Conservation (phyloP, 768 basidiomycete species). For the Auricularia heimuer region DNA sequence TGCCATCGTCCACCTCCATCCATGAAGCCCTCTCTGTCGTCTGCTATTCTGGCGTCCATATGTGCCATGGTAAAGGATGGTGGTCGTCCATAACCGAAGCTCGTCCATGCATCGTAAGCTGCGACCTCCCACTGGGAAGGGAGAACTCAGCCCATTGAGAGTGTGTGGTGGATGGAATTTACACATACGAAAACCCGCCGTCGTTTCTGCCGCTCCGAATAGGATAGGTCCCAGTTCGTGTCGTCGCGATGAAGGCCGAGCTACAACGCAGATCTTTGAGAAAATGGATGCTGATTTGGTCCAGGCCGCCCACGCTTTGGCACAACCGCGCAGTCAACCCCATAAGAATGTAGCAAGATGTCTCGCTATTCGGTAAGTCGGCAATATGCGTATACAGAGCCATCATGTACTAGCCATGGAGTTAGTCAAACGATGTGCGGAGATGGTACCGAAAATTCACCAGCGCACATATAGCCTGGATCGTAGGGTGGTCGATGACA, state of each 20-base stretch:
- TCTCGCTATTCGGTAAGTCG: background rate
- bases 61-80: constrained; percentile 2
- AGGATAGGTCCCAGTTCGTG: background rate
- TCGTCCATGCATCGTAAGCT: background rate
- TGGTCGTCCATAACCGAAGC: background rate
- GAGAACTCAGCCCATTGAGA: background rate
- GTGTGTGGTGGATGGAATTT: background rate
- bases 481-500: constrained; percentile 34
- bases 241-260: background rate
- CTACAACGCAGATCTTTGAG: background rate
- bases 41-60: background rate
- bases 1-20: background rate
- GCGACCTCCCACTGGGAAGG: background rate
- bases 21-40: background rate
- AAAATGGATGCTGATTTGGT: too few relatives aligned
- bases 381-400: background rate
- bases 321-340: background rate
- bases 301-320: background rate
- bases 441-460: constrained; percentile 17
- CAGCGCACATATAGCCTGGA: constrained; percentile 38
- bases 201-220: background rate
- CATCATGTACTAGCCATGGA: constrained; percentile 1
- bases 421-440: constrained; percentile 29
- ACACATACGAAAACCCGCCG: background rate
- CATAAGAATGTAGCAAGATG: background rate